phyloP scores from a whole-genome alignment of 257 asterid genomes.

The Nicotiana tomentosiformis region DNA sequence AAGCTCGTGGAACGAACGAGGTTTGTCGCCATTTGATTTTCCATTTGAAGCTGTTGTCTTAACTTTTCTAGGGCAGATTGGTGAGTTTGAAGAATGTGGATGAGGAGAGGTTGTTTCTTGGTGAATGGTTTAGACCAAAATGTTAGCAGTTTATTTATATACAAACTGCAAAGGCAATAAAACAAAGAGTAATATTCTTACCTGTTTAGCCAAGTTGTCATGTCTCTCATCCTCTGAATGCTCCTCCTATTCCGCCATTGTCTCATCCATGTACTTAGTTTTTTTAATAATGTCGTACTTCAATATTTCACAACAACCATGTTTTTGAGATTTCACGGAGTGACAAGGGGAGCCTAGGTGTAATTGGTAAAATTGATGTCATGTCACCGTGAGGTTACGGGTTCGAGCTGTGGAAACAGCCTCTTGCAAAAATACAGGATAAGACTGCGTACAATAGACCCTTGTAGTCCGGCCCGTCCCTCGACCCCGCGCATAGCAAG shows the following conservation, averaged over 20 bases:
- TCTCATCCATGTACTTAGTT: background rate
- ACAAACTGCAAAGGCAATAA: background rate
- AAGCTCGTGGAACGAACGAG: conserved; percentile 27
- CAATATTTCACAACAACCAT: background rate
- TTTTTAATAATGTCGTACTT: background rate
- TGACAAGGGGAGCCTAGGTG: accelerated
- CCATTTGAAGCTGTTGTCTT: background rate
- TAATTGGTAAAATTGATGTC: no score
- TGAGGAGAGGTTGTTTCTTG: background rate
- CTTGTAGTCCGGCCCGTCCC: accelerated
- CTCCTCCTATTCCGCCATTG: background rate
- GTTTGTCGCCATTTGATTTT: background rate
- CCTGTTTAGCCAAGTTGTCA: background rate
- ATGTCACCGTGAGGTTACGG: no score
- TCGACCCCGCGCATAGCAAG: no score
- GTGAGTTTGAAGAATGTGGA: background rate
- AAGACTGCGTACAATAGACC: no score
- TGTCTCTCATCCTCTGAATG: background rate
- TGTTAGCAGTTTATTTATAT: background rate
- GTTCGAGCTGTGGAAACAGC: no score
- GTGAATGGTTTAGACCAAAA: background rate
- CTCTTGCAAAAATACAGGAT: no score
- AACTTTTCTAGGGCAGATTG: background rate
- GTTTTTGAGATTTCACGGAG: no score
- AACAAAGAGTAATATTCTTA: background rate